Evolutionary conservation across 345 rosid species (phyloP).

Genomic region (Gynandropsis gynandra): DNA sequence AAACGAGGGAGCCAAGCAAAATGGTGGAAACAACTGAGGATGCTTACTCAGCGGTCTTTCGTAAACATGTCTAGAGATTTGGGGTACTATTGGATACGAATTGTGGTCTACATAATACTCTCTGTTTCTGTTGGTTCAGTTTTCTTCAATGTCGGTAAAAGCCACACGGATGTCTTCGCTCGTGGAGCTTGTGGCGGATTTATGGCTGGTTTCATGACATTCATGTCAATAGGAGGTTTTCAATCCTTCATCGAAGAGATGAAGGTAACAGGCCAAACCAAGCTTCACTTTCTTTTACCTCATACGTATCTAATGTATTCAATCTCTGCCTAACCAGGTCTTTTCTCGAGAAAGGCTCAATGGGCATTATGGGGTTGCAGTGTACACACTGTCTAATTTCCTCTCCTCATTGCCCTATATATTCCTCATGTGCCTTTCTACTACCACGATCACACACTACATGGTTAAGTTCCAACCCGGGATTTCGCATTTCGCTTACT

Average conservation of each 20-base stretch:
- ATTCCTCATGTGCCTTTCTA: slow-evolving; percentile 39
- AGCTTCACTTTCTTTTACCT: background rate
- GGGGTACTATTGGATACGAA: slow-evolving; percentile 80
- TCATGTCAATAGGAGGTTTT: slow-evolving; percentile 84
- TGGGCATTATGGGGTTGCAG: slow-evolving; percentile 70
- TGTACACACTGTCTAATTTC: slow-evolving; percentile 60
- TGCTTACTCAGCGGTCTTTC: slow-evolving; percentile 59
- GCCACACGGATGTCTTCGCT: slow-evolving; percentile 52
- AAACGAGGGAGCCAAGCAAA: slow-evolving; percentile 37
- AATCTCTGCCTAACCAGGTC: slow-evolving; percentile 31
- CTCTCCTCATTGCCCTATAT: slow-evolving; percentile 64
- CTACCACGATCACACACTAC: slow-evolving; percentile 45
- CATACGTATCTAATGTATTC: background rate
- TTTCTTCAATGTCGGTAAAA: slow-evolving; percentile 45
- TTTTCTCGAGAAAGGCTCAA: slow-evolving; percentile 59
- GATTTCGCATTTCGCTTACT: slow-evolving; percentile 44
- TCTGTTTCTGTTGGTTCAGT: slow-evolving; percentile 66
- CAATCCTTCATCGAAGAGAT: slow-evolving; percentile 86
- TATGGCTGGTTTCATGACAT: slow-evolving; percentile 72
- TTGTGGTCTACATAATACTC: slow-evolving; percentile 58
- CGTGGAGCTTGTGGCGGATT: slow-evolving; percentile 67
- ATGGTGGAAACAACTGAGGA: slow-evolving; percentile 58
- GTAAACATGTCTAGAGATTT: slow-evolving; percentile 76
- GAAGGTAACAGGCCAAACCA: slow-evolving; percentile 40
- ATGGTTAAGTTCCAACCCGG: slow-evolving; percentile 57